Percentiles rank a stretch among this genome's conserved stretches.
phyloP scores from a whole-genome alignment of 495 filamentous ascomycete genomes.

The Talaromyces stipitatus region DNA sequence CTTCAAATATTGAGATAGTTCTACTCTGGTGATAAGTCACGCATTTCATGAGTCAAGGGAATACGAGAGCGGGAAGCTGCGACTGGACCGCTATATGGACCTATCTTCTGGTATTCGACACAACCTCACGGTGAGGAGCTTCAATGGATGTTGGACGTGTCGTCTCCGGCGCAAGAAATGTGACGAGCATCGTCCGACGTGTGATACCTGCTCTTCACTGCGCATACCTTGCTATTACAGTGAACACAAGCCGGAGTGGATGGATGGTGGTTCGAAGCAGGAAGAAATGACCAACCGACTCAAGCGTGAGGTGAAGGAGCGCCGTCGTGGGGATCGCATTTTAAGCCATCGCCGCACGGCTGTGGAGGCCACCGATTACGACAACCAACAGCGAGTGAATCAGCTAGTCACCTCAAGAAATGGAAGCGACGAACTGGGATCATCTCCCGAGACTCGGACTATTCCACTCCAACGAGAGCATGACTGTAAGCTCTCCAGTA shows the following conservation, averaged over 20 bases:
- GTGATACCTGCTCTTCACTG: constrained; percentile 35
- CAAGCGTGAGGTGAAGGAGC: constrained; percentile 44
- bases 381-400: not conserved
- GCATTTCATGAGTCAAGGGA: no score
- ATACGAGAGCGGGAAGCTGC: no score
- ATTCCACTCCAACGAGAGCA: not conserved
- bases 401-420: constrained; percentile 1
- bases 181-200: constrained; percentile 40
- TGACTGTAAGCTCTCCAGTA: not conserved
- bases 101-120: not conserved
- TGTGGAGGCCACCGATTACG: constrained; percentile 3
- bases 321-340: constrained; percentile 8
- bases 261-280: constrained; percentile 43
- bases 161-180: constrained; percentile 49
- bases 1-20: no score
- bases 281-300: constrained; percentile 40
- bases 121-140: constrained; percentile 13
- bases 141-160: constrained; percentile 51
- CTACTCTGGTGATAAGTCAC: no score
- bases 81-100: no score
- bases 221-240: constrained; percentile 41
- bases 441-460: not conserved
- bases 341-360: not conserved
- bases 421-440: not conserved
- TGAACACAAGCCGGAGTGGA: constrained; percentile 47